These are phyloP conservation scores for Erythrobasidium hasegawianum DNA, from an alignment of 1,284 basidiomycete genomes.

Conservation along the genomic window DNA sequence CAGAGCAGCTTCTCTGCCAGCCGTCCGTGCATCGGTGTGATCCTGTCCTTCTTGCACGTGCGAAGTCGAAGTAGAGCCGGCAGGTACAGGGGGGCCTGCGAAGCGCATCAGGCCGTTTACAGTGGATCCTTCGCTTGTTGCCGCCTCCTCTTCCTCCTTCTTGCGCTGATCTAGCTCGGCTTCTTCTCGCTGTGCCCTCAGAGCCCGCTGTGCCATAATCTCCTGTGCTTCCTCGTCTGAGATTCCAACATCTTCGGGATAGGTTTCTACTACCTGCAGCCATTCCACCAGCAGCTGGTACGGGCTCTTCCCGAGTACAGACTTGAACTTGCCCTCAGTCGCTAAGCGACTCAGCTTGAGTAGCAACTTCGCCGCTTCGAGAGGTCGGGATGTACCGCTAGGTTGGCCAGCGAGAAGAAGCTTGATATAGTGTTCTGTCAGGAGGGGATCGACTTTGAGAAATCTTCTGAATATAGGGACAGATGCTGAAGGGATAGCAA, in stretches of 20 bases:
- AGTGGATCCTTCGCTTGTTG: not conserved
- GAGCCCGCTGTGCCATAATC: constrained; percentile 33
- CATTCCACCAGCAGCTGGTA: constrained; percentile 92
- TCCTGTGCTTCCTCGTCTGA: constrained; percentile 62
- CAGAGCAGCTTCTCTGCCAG: constrained; percentile 59
- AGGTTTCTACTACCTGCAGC: constrained; percentile 85
- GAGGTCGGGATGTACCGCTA: constrained; percentile 60
- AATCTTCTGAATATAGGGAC: constrained; percentile 87
- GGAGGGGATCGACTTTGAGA: constrained; percentile 71
- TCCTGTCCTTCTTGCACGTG: constrained; percentile 6
- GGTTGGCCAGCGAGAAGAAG: constrained; percentile 63
- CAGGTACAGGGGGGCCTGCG: constrained; percentile 62
- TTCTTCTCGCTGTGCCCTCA: constrained; percentile 41
- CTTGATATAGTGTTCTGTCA: constrained; percentile 79
- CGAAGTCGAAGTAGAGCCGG: constrained; percentile 43
- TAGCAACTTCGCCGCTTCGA: constrained; percentile 90
- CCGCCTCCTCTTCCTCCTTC: constrained; percentile 14
- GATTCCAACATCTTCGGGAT: constrained; percentile 87
- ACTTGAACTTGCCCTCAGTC: constrained; percentile 72
- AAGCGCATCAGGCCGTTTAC: constrained; percentile 66
- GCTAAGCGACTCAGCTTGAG: constrained; percentile 79
- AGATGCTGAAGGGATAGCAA: constrained; percentile 71
- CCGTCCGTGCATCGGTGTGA: constrained; percentile 50
- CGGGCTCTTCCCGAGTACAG: constrained; percentile 89
- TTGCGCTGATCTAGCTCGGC: constrained; percentile 29